Evolutionary conservation across 2,329 filamentous ascomycete species (phyloP), one percentile per base, ranked within the genome.

Genomic region (Penicillium aurantiogriseum): DNA sequence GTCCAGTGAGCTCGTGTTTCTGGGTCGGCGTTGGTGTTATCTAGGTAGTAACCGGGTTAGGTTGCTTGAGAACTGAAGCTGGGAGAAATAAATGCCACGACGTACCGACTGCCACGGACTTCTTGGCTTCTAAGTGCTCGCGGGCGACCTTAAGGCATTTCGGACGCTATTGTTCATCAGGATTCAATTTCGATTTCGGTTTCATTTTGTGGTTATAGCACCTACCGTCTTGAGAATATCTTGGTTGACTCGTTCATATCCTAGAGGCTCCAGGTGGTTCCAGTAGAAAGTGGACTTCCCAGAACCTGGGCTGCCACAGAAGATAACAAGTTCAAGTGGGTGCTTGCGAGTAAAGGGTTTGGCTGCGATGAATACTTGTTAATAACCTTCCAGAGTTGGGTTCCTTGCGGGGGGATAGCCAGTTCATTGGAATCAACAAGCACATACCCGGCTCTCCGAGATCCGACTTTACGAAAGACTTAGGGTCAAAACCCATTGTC

Each of bases 211-310:
- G 2, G 2, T 4, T 7, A 8, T 31, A 17, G 59, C 33, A 59
- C 67, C 43, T 63, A 85, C 81, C 31, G 85, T 88, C 74, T 96
- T 96, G 46, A 97, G 80, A 2, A 82, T 84, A 74, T 97, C 94
- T 77, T 97, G 94, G 67, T 97, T 99, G 31, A 97, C 85, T 47
- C 94, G 85, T 70, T 86, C 84, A 71, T 96, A 97, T 4, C 87
- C 89, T 29, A 94, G 76, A 25, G 89, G 89, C 70, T 92, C 81
- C 36, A 97, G 78, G 62, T 89, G 79, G 60, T 83, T 86, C 85
- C 88, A 91, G 76, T 88, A 97, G 69, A 94, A 96, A 0, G 91
- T 93, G 39, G 91, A 96, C 75, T 99, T 97, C 19, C 94, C 94
- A 3, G 91, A 86, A 1, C 90, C 92, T 0, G 94, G 94, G 47